Base-by-base conservation (phyloP, 2,329 filamentous ascomycete genomes). In the Lachnellula subtilissima region DNA sequence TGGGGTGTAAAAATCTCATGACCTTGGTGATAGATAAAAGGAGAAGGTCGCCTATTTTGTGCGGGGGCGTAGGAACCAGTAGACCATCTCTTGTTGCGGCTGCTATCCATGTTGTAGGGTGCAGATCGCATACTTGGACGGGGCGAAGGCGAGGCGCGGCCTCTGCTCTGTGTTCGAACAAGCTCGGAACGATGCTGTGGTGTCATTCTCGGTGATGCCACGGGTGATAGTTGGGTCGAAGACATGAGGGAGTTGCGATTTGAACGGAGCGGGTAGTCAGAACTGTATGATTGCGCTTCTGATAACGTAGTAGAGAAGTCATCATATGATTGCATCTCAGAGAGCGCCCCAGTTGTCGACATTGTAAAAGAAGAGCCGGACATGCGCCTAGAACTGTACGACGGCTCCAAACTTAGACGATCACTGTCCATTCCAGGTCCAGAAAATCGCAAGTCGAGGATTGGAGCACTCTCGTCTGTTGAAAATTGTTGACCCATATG, bases 351-450 rank as follows among this genome's bases (percentile, higher is more conserved):
- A 43, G 80, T 80, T 0, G 82, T 88, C 15, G 87, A 89, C 73
- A 89, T 80, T 40, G 86, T 87, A 66, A 88, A 88, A 1, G 87
- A 89, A 2, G 87, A 89, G 48, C 86, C 86, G 19, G 87, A 89
- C 76, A 88, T 81, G 59, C 85, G 80, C 57, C 86, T 79, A 48
- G 79, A 76, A 60, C 81, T 79, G 47, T 79, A 71, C n/a, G 73
- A 74, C 53, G 77, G 73, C 42, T 84, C 81, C 58, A 80, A 76
- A 55, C 74, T 74, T 57, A 80, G 65, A 17, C 72, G 61, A 37
- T 83, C 80, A 53, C 74, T 72, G n/a, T 85, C 82, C 70, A 76
- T 63, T 62, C 74, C 72, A 53, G 71, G 64, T 57, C 76, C 69
- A 59, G 74, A 64, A 64, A 80, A 84, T 65, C 81, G 75, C 56